phyloP scores from a whole-genome alignment of 176 grass and related monocot genomes.

The Juncus inflexus region DNA sequence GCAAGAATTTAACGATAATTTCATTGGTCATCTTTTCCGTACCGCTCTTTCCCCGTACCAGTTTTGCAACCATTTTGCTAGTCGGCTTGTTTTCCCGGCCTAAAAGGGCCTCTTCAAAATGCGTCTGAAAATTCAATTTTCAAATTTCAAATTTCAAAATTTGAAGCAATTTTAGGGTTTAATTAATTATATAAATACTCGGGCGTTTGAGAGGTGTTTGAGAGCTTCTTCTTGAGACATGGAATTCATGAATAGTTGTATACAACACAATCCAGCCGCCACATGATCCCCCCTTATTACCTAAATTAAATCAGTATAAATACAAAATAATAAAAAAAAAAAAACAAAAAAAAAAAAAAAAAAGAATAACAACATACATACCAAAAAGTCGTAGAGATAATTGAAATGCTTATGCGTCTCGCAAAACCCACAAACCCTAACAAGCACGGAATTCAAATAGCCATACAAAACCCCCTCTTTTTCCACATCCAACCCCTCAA shows the following conservation, averaged over 20 bases:
- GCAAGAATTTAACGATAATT: slow-evolving; percentile 80
- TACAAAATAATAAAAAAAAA: background rate
- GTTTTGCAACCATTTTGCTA: slow-evolving; percentile 65
- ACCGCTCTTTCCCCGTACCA: slow-evolving; percentile 63
- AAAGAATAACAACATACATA: slow-evolving; percentile 26
- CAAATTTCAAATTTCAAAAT: slow-evolving; percentile 3
- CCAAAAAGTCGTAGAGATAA: slow-evolving; percentile 95
- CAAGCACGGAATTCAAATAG: slow-evolving; percentile 67
- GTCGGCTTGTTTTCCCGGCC: slow-evolving; percentile 54
- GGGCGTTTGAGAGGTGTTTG: slow-evolving; percentile 83
- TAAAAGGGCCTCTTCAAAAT: slow-evolving; percentile 93
- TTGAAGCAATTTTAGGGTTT: background rate
- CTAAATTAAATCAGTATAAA: slow-evolving; percentile 32
- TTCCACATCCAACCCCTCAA: slow-evolving; percentile 37
- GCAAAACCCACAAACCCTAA: slow-evolving; percentile 86
- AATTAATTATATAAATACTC: slow-evolving; percentile 33
- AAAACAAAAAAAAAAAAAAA: background rate
- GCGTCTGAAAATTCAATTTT: slow-evolving; percentile 34
- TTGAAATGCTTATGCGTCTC: slow-evolving; percentile 97
- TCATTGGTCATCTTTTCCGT: slow-evolving; percentile 82
- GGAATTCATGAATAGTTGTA: slow-evolving; percentile 90
- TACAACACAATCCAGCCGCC: slow-evolving; percentile 89
- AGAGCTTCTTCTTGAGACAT: slow-evolving; percentile 87
- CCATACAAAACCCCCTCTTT: slow-evolving; percentile 51
- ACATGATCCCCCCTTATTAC: slow-evolving; percentile 91